Base-by-base conservation (phyloP, 106 monocot genomes). In the Hemerocallis citrina region DNA sequence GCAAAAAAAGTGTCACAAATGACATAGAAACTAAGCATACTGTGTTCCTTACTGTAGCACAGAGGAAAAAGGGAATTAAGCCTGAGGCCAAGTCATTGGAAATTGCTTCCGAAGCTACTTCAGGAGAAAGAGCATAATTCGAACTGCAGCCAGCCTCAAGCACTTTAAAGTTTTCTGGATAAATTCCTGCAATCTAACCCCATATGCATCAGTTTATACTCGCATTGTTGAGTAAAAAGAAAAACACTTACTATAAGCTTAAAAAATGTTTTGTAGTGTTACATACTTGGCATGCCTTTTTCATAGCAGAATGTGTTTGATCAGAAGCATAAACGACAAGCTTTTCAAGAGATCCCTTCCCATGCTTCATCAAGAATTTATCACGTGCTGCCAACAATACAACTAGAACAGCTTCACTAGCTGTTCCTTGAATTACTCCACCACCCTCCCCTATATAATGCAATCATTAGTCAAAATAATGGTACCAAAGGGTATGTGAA, bases 261-360 rank as follows among this genome's bases (percentile, higher is more conserved):
- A 22, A 10, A 40, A 39, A 23, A 25, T 4, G 40, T 41, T 34
- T 21, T n/a, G 10, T n/a, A n/a, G n/a, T 14, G 8, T 57, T 55
- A 27, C 44, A 68, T 59, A 95, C 89, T 81, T 95, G 86, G 69
- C 83, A 86, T 66, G 89, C 95, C 72, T 95, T 95, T 38, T 84
- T 75, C 51, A 90, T 22, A 68, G 78, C 63, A 63, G 86, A 83
- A 68, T 95, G 95, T 49, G 81, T 81, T 73, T 90, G 95, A 74
- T 95, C 95, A 21, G 95, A 95, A 55, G 74, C 74, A 78, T 95
- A 95, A 54, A 95, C 95, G 5, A 86, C 90, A 51, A 95, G 78
- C 43, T 81, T 89, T 30, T 71, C 66, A 49, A 90, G 61, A 27
- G 71, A 75, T 6, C 65, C 68, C 22, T 68, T 89, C 30, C 88